Conservation (phyloP, 2,329 filamentous ascomycete genomes). For the Scytalidium lignicola region DNA sequence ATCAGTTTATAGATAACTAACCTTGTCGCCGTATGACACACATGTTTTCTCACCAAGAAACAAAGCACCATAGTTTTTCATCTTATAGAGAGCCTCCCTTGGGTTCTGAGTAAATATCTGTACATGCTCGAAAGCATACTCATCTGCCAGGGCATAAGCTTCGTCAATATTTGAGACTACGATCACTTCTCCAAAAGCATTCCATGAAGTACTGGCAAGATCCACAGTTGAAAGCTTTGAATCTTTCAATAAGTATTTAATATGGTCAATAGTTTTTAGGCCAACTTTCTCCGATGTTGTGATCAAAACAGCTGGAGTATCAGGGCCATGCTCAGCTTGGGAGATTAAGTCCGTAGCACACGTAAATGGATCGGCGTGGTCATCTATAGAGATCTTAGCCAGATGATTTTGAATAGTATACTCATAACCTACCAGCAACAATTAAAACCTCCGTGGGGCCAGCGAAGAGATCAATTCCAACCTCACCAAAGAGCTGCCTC, state of each 20-base stretch:
- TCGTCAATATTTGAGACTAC: slow-evolving; percentile 37
- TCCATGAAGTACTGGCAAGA: slow-evolving; percentile 39
- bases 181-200: slow-evolving; percentile 38
- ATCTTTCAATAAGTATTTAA: slow-evolving; percentile 32
- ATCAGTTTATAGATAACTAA: slow-evolving; percentile 11
- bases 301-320: slow-evolving; percentile 43
- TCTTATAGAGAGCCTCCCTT: slow-evolving; percentile 41
- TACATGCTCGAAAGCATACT: slow-evolving; percentile 44
- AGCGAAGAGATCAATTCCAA: slow-evolving; percentile 47
- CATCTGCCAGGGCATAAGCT: slow-evolving; percentile 37
- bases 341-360: slow-evolving; percentile 40
- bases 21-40: slow-evolving; percentile 47
- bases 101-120: slow-evolving; percentile 41
- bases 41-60: slow-evolving; percentile 46
- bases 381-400: slow-evolving; percentile 24
- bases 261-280: slow-evolving; percentile 29
- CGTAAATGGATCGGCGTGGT: slow-evolving; percentile 37
- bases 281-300: slow-evolving; percentile 37
- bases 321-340: slow-evolving; percentile 45
- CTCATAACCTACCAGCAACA: slow-evolving; percentile 28
- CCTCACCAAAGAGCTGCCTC: slow-evolving; percentile 44
- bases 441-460: slow-evolving; percentile 47
- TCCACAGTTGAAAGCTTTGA: slow-evolving; percentile 33
- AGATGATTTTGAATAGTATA: neutral
- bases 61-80: slow-evolving; percentile 42